phyloP scores from a whole-genome alignment of 805 yeast genomes.

The Wickerhamiella spandovensis region DNA sequence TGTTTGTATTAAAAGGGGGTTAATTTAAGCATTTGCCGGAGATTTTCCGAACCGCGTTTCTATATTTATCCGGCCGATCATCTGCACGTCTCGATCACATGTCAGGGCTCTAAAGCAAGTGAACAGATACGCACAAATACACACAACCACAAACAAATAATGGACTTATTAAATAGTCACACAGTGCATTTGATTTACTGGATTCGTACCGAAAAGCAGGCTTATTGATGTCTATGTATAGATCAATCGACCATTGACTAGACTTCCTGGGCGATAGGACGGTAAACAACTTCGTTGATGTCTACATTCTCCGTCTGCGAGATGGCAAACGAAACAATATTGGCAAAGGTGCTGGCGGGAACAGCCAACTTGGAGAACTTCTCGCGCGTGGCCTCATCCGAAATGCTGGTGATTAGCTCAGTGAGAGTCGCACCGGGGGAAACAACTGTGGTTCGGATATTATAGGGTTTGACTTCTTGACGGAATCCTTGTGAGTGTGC shows the following conservation, averaged over 20 bases:
- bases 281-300: background rate
- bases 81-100: background rate
- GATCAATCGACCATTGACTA: too few species aligned
- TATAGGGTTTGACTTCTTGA: conserved; percentile 57
- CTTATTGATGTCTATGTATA: too few species aligned
- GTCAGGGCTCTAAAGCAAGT: background rate
- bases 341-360: background rate
- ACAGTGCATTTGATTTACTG: too few species aligned
- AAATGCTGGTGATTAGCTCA: conserved; percentile 30
- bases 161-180: too few species aligned
- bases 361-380: too few species aligned
- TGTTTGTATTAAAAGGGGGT: too few species aligned
- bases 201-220: too few species aligned
- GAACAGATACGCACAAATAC: too few species aligned
- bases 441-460: conserved; percentile 50
- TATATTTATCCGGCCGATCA: background rate
- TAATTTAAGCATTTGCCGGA: too few species aligned
- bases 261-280: background rate
- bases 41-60: background rate
- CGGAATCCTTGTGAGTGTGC: conserved; percentile 44
- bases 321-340: background rate
- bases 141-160: too few species aligned
- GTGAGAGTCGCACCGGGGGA: conserved; percentile 71
- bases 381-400: background rate
- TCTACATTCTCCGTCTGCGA: background rate